Base-by-base conservation (phyloP, 1,139 yeast species). In the Yamadazyma songkhlaensis region DNA sequence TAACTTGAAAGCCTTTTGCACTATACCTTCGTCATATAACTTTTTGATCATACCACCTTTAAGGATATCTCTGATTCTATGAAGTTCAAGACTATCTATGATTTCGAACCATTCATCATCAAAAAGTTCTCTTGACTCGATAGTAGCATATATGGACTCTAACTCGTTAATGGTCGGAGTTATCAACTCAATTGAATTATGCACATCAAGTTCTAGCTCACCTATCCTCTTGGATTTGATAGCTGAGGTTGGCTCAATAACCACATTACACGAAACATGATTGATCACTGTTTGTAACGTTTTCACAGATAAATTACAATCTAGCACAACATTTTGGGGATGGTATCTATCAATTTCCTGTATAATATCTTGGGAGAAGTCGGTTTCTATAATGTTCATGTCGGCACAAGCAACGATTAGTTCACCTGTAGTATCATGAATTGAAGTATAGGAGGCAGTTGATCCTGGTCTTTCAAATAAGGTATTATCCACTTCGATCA, bases 381-480 rank as follows among this genome's bases (percentile, higher is more conserved):
- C 64, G 11, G 48, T 42, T 47, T 84, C 87, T 12, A 83, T 65
- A 9, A 84, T 77, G 9, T 66, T 66, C 96, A 89, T 88, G 53
- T 86, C 96, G 3, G 96, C 92, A 54, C 89, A 81, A 0, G 96
- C 95, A 12, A 85, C 66, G 6, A 84, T 54, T 35, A 88, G 63
- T 3, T 75, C 81, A 1, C 96, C 96, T 2, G 62, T 53, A 0
- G 50, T 45, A 41, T 76, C 77, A 51, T 86, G 92, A 41, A 81
- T 70, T 1, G 95, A 80, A 6, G 79, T 72, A 51, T 89, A 89
- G 48, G 84, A 85, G 0, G 94, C 88, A 0, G 94, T 83, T 11
- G 47, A 42, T 4, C 40, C 43, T 3, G 28, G 32, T 17, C 46
- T 48, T 27, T 61, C 41, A 7, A 52, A 46, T 20, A 81, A 62